Base-by-base conservation (phyloP, 257 asterid species). In the Nyctanthes arbortristis region DNA sequence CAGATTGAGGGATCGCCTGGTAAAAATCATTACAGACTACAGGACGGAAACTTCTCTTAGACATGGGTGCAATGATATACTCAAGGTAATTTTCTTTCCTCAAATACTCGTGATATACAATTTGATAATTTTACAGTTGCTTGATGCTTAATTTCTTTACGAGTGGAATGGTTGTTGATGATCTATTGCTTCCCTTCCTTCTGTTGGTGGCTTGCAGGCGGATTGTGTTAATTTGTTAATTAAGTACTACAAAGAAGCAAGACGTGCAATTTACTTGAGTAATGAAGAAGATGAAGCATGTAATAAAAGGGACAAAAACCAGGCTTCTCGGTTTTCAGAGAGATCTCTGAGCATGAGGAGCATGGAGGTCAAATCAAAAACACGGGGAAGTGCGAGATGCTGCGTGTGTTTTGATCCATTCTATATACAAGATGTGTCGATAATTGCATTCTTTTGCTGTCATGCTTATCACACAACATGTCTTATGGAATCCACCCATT, bases 371-470 rank as follows among this genome's bases (percentile, higher is more conserved):
- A 95, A 95, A 81, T 88, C 98, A 4, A 95, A 87, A 79, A 79
- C 84, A 65, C 83, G 92, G 75, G 93, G 92, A 3, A 91, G 96
- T 33, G 79, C 92, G 58, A 86, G 97, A 70, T 95, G 99, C 60
- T 95, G 99, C 90, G 84, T 95, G 82, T 95, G 99, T 61, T 95
- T 95, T 20, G 98, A 92, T 67, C 96, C 97, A 3, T 89, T 92
- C 67, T 73, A 96, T 57, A 83, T 95, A 37, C 98, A 87, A 28
- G 84, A 83, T 20, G 89, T 77, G 55, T 77, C 93, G 0, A 66
- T 95, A 34, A 79, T 85, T 11, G 85, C 81, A 65, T 95, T 95
- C 94, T 95, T 89, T 66, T 95, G 99, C 70, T 92, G 96, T 59
- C 98, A 95, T 43, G 91, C 92, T n/a, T 95, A 95, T 77, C 99